Base-by-base conservation (phyloP, 805 yeast species). In the Lipomyces orientalis region DNA sequence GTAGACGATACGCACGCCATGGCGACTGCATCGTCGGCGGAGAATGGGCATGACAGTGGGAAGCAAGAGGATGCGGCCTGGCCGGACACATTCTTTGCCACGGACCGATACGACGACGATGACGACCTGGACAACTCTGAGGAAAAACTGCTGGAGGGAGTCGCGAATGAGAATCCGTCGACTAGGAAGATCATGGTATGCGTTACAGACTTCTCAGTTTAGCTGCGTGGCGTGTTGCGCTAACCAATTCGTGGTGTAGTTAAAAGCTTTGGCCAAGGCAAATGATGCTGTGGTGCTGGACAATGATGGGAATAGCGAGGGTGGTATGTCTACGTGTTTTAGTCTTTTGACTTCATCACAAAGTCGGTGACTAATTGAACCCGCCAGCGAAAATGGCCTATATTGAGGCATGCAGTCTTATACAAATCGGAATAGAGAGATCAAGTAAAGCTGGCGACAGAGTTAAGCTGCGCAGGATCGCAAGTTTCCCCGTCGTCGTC, bases 201-300 rank as follows among this genome's bases (percentile, higher is more conserved):
- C 29, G 12, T n/a, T 14, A n/a, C 12, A 14, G 6, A 0, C 4
- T 6, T n/a, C 22, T 31, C 10, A 4, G 9, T 31, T 31, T 16
- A 14, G 43, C 29, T 16, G 22, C 12, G 22, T 54, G 46, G 49
- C 22, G 7, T 43, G 1, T 43, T 25, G 2, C 49, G 49, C 49
- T 43, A 43, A 43, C 4, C 22, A 6, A 39, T 2, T 5, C 16
- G n/a, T 16, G 6, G 7, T 43, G 10, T 43, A 43, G 49, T 9
- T 59, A 43, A 51, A 22, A 12, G 69, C 67, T 0, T 35, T 66
- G 39, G 58, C 14, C 34, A 49, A 34, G n/a, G 69, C 67, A 1
- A 63, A 63, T n/a, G 54, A 51, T 14, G 69, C 66, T 22, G 64
- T 66, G 5, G 43, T 9, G 16, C 58, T 60, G 37, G 69, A 66